A percentile compares a stretch with the other conserved stretches of the same genome.
phyloP scores from a whole-genome alignment of 2,329 filamentous ascomycete species.

The Claviceps pusilla region DNA sequence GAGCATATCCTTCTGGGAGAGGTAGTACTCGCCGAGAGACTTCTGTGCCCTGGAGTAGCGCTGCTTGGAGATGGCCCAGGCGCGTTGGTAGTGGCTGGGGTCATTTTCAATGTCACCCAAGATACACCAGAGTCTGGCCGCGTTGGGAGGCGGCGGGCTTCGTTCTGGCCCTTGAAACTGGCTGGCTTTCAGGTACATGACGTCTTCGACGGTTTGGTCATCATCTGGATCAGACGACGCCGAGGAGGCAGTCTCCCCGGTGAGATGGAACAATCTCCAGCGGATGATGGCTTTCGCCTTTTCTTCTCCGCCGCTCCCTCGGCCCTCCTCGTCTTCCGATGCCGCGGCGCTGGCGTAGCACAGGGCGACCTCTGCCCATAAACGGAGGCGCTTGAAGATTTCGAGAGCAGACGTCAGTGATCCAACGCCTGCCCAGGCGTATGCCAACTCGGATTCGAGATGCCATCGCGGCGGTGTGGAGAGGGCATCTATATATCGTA shows the following conservation, averaged over 20 bases:
- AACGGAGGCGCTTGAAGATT: slow-evolving; percentile 82
- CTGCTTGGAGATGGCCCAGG: slow-evolving; percentile 71
- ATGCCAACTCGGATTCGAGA: slow-evolving; percentile 80
- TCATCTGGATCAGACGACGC: slow-evolving; percentile 29
- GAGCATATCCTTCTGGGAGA: slow-evolving; percentile 48
- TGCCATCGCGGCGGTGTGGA: slow-evolving; percentile 83
- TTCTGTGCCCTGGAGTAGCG: slow-evolving; percentile 79
- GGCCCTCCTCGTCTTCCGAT: slow-evolving; percentile 41
- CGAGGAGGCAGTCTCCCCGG: slow-evolving; percentile 17
- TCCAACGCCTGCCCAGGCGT: slow-evolving; percentile 80
- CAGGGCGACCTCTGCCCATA: slow-evolving; percentile 90
- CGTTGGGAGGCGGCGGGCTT: slow-evolving; percentile 61
- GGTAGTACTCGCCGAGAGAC: slow-evolving; percentile 66
- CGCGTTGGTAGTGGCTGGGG: slow-evolving; percentile 60
- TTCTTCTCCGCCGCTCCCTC: slow-evolving; percentile 50
- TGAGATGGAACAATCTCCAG: slow-evolving; percentile 61
- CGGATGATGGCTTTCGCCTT: slow-evolving; percentile 67
- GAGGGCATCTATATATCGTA: slow-evolving; percentile 73
- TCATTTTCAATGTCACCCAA: slow-evolving; percentile 76
- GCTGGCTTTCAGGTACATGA: slow-evolving; percentile 38
- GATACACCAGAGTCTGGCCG: slow-evolving; percentile 81
- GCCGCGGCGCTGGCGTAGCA: slow-evolving; percentile 55
- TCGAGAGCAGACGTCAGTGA: slow-evolving; percentile 81
- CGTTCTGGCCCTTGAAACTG: slow-evolving; percentile 46
- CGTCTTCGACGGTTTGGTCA: slow-evolving; percentile 37